Base-by-base conservation (phyloP, 352 stramenopile genomes). In the Peronospora belbahrii region DNA sequence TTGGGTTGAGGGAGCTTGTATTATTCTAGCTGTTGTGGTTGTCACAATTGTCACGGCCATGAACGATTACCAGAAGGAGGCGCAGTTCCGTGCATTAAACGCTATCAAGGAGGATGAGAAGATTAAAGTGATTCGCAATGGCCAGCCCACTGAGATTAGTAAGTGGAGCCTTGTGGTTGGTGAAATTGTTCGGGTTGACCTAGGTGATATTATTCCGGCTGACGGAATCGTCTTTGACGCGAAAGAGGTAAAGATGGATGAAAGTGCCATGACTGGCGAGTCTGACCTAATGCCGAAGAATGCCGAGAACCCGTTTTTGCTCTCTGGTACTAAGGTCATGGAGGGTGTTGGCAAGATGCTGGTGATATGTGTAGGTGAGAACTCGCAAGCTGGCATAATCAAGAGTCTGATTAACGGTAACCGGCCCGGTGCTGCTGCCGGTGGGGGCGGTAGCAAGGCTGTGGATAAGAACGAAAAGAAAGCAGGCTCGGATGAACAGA, bases 311-410 rank as follows among this genome's bases (percentile, higher is more conserved):
- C 83, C 85, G 4, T 95, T 96, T 49, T 51, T 97, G 19, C 66
- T 97, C 6, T 96, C 82, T 6, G 91, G 88, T 27, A 97, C 89
- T 25, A 93, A 90, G 23, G 78, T 95, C 10, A 94, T 92, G 59
- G 82, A 91, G 40, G 94, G 94, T n/a, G 69, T 85, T 2, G 87
- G 71, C 28, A 78, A 83, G 46, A 96, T 97, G 73, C 67, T 98
- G 22, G 87, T 96, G 6, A 74, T 94, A 23, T 93, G 87, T 19
- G 91, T 97, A 11, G 92, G 94, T 15, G 80, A 83, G 30, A 56
- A 96, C 59, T 94, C 70, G 22, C 85, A 96, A 47, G 91, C 88
- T 44, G 89, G 90, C 41, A 89, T 92, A 36, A 97, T 97, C 55
- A 78, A 79, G 42, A 70, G 48, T 14, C 52, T 85, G 7, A 76